Conservation (phyloP, 176 grass and related monocot species). For the Zoysia pacifica region DNA sequence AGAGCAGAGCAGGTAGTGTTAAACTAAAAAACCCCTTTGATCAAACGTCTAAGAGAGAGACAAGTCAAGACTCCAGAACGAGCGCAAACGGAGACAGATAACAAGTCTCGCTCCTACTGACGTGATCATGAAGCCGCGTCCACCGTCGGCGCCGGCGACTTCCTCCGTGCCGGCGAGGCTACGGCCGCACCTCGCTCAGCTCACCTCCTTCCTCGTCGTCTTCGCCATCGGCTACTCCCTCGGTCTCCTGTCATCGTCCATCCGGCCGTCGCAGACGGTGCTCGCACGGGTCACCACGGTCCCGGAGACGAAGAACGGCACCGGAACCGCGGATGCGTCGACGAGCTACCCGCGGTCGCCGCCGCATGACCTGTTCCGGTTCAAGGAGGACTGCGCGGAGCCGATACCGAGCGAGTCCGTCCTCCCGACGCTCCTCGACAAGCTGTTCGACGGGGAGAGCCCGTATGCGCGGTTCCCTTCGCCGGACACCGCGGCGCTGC, state of each 20-base stretch:
- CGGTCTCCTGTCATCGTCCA: too few species aligned
- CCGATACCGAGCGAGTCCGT: conserved; percentile 51
- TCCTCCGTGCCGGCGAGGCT: conserved; percentile 23
- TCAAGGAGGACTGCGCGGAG: conserved; percentile 55
- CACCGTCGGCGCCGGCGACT: conserved; percentile 7
- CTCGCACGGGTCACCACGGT: too few species aligned
- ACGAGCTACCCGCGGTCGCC: conserved; percentile 21
- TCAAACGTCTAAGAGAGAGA: not conserved
- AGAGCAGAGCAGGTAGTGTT: not conserved
- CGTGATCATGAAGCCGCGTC: conserved; percentile 53
- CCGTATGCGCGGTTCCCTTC: conserved; percentile 71
- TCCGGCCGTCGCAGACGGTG: too few species aligned
- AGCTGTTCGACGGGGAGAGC: conserved; percentile 71
- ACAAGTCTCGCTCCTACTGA: not conserved
- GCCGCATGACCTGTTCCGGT: conserved; percentile 79
- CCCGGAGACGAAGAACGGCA: not conserved
- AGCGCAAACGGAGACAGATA: too few species aligned
- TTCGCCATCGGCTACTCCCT: conserved; percentile 11
- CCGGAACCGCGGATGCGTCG: not conserved
- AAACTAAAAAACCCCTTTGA: conserved; percentile 1
- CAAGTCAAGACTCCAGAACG: too few species aligned
- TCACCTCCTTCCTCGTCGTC: conserved; percentile 57
- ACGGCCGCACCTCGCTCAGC: conserved; percentile 41
- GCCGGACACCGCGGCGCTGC: conserved; percentile 21
- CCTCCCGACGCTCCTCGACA: conserved; percentile 51